Evolutionary conservation across 2,329 filamentous ascomycete species (phyloP).

Genomic region (Stagonosporopsis tanaceti): DNA sequence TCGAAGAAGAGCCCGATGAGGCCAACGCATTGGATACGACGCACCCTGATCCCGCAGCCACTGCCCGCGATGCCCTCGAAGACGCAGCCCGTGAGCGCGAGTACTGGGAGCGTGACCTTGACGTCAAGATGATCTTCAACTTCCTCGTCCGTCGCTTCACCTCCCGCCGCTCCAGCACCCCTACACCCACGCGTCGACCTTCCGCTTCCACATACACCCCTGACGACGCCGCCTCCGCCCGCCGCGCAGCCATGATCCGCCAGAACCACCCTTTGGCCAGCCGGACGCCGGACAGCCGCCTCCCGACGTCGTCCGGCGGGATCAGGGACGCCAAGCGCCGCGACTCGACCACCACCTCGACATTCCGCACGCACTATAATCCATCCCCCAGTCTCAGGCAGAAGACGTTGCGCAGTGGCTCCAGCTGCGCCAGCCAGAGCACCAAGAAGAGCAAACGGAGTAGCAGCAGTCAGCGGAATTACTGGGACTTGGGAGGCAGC

Average conservation of each 20-base stretch:
- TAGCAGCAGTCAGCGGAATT: slow-evolving; percentile 79
- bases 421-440: slow-evolving; percentile 87
- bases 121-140: slow-evolving; percentile 89
- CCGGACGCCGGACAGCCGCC: slow-evolving; percentile 48
- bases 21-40: slow-evolving; percentile 57
- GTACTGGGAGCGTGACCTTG: slow-evolving; percentile 93
- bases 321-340: slow-evolving; percentile 32
- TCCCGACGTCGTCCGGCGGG: slow-evolving; percentile 35
- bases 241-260: slow-evolving; percentile 82
- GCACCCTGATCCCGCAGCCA: slow-evolving; percentile 25
- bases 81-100: slow-evolving; percentile 63
- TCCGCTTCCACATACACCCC: slow-evolving; percentile 38
- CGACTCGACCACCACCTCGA: slow-evolving; percentile 21
- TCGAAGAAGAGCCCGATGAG: slow-evolving; percentile 66
- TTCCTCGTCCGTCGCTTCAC: slow-evolving; percentile 57
- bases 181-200: slow-evolving; percentile 25
- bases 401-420: slow-evolving; percentile 53
- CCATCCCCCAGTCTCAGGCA: slow-evolving; percentile 28
- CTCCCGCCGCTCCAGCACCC: slow-evolving; percentile 42
- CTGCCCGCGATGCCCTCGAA: slow-evolving; percentile 34
- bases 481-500: slow-evolving; percentile 89
- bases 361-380: slow-evolving; percentile 34
- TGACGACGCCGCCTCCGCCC: slow-evolving; percentile 54
- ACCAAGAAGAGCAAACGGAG: slow-evolving; percentile 75
- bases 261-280: slow-evolving; percentile 89